Evolutionary conservation across 352 stramenopile genomes (phyloP), one percentile per base, ranked within the genome.

Genomic region (Pythium dissotocum): DNA sequence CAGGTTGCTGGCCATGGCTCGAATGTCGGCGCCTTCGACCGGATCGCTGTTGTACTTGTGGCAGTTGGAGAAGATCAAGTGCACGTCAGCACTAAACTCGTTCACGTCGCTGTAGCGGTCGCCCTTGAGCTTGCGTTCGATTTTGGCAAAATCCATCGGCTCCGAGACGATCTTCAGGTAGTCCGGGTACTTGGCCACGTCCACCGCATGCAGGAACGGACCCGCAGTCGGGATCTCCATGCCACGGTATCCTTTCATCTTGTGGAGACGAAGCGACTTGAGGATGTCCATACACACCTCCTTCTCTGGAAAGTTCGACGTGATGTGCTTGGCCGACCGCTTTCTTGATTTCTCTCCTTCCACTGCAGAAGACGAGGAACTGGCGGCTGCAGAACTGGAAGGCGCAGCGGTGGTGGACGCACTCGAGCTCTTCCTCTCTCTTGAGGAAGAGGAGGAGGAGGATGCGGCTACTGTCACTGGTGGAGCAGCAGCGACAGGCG

Each of bases 41-140:
- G 88, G 88, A 72, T 95, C 88, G 55, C 82, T 94, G 70, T 95
- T 95, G 71, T 95, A 95, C 73, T 94, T 94, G 77, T 93, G 80
- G 44, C 88, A 95, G 61, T 95, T 95, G 32, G 86, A 91, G 71
- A 95, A 94, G 18, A 95, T 94, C 69, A 95, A 72, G 54, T 94
- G 86, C 7, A 95, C 85, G 54, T 95, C 88, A 9, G 88, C 88
- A 52, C 83, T 89, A 64, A 95, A 95, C 58, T 93, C 86, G 49
- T 88, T 85, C 33, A 90, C 69, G 33, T 83, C 89, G 35, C 70
- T 72, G 55, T 95, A 95, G 0, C 88, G 85, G 69, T 94, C 85
- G 14, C 79, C 84, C 65, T 93, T 94, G n/a, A 95, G 70, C 55
- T 95, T 95, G 14, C 82, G 81, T 65, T 95, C 87, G 51, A 95